Evolutionary conservation across 139 green algal species (phyloP), one percentile per base, ranked within the genome.

Genomic region (Gonium pectorale): DNA sequence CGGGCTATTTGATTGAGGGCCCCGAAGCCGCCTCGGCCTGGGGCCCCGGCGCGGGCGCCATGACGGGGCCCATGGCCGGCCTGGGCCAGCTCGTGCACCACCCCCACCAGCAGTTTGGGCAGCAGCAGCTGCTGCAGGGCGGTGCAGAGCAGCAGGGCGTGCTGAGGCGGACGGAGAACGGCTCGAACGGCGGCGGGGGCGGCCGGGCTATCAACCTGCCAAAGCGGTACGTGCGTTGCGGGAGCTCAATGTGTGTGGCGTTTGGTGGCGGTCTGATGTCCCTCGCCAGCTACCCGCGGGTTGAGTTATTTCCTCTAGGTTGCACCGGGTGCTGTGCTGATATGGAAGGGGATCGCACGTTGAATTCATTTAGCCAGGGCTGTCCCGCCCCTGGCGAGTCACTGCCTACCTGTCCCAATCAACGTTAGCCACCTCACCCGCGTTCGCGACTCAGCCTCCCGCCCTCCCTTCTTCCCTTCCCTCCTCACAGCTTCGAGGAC

Each of bases 51-150:
- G 54, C 2, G 15, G 54, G 54, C 8, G 19, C 72, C 52, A 51
- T 67, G 33, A 56, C 3, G 5, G 73, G 73, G 2, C 73, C 73
- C 17, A 81, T 81, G 73, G 54, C 54, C 3, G 73, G 73, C 38
- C 54, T 81, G 38, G 73, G 73, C 27, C 73, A 81, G 73, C 73
- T 81, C 21, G 56, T 81, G 7, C 19, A 59, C 40, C 46, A 69
- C n/a, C 54, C 73, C 5, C 54, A 54, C 38, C 73, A 69, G 64
- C 62, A 19, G 62, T 38, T 22, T 15, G 11, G 2, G 51, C 24
- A 40, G 72, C 35, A 54, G 52, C 52, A 54, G 52, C 72, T 54
- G 35, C 37, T 52, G 67, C 38, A 26, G 24, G 40, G 26, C n/a
- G 24, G 35, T 56, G 40, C 67, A 52, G 29, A 67, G 21, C 71